Percentiles rank a stretch among this genome's conserved stretches.
Conservation (phyloP, 495 filamentous ascomycete genomes). For the Aspergillus saccharolyticus region DNA sequence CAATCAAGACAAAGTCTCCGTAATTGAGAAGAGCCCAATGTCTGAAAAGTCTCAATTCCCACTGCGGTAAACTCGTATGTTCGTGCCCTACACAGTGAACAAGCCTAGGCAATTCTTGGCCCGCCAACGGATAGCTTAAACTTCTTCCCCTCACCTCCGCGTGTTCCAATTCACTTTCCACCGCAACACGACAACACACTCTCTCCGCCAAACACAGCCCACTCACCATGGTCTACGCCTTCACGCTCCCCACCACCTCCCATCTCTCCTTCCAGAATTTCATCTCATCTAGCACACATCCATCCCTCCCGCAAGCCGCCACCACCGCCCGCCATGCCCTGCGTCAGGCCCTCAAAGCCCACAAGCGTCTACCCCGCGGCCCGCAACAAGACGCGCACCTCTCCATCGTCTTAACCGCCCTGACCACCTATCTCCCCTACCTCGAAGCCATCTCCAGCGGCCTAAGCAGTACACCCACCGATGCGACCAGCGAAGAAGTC, state of each 20-base stretch:
- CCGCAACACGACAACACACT: conserved; percentile 1
- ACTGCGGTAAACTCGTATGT: neutral
- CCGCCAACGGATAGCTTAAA: neutral
- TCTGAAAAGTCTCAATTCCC: neutral
- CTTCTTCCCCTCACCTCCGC: too few relatives aligned
- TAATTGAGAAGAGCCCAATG: neutral
- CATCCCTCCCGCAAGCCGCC: conserved; percentile 71
- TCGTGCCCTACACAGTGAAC: neutral
- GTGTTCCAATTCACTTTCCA: neutral
- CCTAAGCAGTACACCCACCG: conserved; percentile 43
- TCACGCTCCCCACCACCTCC: conserved; percentile 78
- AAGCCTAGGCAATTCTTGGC: conserved; percentile 12
- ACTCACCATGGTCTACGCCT: conserved; percentile 73
- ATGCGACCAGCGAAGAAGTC: conserved; percentile 46
- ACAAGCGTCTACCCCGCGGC: conserved; percentile 68
- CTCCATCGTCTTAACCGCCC: conserved; percentile 55
- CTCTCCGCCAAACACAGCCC: conserved; percentile 12
- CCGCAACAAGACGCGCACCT: conserved; percentile 60
- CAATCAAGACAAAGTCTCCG: neutral
- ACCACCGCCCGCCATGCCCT: conserved; percentile 75
- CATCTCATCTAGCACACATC: conserved; percentile 68
- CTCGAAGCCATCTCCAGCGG: conserved; percentile 69
- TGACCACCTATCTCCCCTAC: conserved; percentile 75
- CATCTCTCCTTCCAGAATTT: conserved; percentile 69
- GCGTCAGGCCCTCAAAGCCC: conserved; percentile 68